Conservation (phyloP, 2,329 filamentous ascomycete species). For the Stromatinia cepivora region DNA sequence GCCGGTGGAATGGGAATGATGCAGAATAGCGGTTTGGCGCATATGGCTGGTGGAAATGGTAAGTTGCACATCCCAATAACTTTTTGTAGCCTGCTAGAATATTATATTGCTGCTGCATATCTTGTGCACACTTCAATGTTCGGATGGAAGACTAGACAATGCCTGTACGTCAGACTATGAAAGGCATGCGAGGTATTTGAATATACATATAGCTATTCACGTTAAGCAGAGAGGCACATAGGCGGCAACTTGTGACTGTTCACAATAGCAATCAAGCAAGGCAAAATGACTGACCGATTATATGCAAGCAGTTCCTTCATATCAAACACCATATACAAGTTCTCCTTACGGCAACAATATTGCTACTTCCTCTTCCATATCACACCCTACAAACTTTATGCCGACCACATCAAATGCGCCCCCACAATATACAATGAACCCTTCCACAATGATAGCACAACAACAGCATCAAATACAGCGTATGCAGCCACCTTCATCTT, state of each 20-base stretch:
- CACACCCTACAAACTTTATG: conserved; percentile 57
- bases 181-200: conserved; percentile 9
- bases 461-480: conserved; percentile 36
- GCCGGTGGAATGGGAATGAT: conserved; percentile 54
- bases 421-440: conserved; percentile 31
- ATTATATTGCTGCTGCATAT: conserved; percentile 13
- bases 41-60: conserved; percentile 39
- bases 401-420: conserved; percentile 52
- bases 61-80: conserved; percentile 35
- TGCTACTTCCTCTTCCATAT: conserved; percentile 42
- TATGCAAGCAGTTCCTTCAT: conserved; percentile 51
- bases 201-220: conserved; percentile 1
- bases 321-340: conserved; percentile 58
- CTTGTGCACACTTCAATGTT: conserved; percentile 7
- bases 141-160: neutral
- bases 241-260: conserved; percentile 20
- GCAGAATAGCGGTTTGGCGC: conserved; percentile 47
- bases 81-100: conserved; percentile 10
- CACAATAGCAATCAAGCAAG: conserved; percentile 28
- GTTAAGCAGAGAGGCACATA: conserved; percentile 10
- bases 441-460: conserved; percentile 55
- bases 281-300: conserved; percentile 34
- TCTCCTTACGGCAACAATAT: conserved; percentile 53
- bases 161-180: neutral
- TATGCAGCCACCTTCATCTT: conserved; percentile 39